Evolutionary conservation across 2,329 filamentous ascomycete species (phyloP).

Genomic region (Phaeosphaeriaceae sp.): DNA sequence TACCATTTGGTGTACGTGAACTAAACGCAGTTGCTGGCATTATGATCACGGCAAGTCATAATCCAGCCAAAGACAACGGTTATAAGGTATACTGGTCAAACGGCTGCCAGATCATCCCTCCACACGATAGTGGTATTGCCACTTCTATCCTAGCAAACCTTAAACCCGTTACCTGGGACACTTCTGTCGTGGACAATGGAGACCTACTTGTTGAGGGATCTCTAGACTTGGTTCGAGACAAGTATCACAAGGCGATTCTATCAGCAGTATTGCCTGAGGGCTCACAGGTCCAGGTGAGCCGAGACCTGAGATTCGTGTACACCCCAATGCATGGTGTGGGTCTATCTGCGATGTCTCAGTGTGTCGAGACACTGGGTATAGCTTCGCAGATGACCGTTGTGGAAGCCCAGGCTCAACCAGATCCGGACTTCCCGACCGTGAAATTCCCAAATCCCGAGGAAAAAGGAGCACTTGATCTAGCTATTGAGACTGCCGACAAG

Average conservation of each 20-base stretch:
- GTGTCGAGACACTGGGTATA: slow-evolving; percentile 48
- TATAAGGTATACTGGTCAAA: slow-evolving; percentile 73
- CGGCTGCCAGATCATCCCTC: slow-evolving; percentile 70
- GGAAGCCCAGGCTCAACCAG: slow-evolving; percentile 60
- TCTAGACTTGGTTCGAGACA: slow-evolving; percentile 49
- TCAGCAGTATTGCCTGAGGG: slow-evolving; percentile 46
- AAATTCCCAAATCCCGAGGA: slow-evolving; percentile 71
- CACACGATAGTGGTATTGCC: slow-evolving; percentile 65
- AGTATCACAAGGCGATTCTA: slow-evolving; percentile 54
- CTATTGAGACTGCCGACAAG: slow-evolving; percentile 61
- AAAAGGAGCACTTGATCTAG: slow-evolving; percentile 65
- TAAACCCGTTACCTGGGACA: slow-evolving; percentile 58
- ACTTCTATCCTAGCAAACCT: slow-evolving; percentile 62
- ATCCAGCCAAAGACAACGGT: slow-evolving; percentile 68
- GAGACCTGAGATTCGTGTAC: slow-evolving; percentile 57
- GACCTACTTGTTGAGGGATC: slow-evolving; percentile 51
- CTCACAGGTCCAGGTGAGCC: slow-evolving; percentile 21
- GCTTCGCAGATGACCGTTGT: slow-evolving; percentile 56
- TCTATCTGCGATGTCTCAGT: slow-evolving; percentile 54
- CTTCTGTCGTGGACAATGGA: slow-evolving; percentile 49
- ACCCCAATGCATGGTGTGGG: slow-evolving; percentile 65
- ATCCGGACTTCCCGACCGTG: slow-evolving; percentile 69
- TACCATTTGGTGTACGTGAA: slow-evolving; percentile 65
- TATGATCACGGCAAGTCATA: slow-evolving; percentile 72
- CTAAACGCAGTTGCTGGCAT: slow-evolving; percentile 64